Percentiles rank a stretch among this genome's conserved stretches.
These are phyloP conservation scores for Aquilaria malaccensis DNA, from an alignment of 345 rosid genomes.

Conservation along the genomic window DNA sequence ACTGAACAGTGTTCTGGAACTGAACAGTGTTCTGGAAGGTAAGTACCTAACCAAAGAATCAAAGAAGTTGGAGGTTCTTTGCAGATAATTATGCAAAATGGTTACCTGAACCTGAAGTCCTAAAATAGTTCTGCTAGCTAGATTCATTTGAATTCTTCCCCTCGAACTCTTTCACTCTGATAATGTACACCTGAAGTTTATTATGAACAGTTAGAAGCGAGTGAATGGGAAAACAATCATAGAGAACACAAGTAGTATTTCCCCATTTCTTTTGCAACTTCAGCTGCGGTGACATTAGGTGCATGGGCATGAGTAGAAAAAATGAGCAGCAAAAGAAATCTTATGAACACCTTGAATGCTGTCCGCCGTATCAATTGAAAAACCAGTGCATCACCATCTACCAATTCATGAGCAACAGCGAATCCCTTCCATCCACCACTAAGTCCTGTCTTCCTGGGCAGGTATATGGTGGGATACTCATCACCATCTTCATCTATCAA, in stretches of 20 bases:
- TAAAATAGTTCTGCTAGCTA: conserved; percentile 4
- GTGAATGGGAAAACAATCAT: not conserved
- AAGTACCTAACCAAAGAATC: not conserved
- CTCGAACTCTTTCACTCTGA: conserved; percentile 29
- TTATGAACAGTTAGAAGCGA: not conserved
- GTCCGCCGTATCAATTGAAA: conserved; percentile 44
- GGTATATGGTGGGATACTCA: conserved; percentile 39
- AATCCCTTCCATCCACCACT: conserved; percentile 84
- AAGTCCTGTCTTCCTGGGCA: conserved; percentile 43
- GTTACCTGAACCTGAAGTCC: conserved; percentile 1
- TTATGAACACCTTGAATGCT: conserved; percentile 37
- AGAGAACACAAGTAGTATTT: not conserved
- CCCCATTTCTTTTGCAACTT: no score
- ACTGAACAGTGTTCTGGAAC: not conserved
- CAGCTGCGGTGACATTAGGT: not conserved
- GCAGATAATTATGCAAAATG: not conserved
- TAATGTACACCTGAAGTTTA: conserved; percentile 29
- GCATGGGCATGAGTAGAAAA: not conserved
- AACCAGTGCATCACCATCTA: conserved; percentile 59
- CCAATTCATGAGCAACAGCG: conserved; percentile 53
- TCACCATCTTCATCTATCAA: conserved; percentile 39
- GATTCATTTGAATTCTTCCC: conserved; percentile 7
- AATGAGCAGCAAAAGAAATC: not conserved
- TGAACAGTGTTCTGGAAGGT: not conserved
- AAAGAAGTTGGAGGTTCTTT: not conserved